Conservation (phyloP, 2,329 filamentous ascomycete species). For the Alternaria triticina region DNA sequence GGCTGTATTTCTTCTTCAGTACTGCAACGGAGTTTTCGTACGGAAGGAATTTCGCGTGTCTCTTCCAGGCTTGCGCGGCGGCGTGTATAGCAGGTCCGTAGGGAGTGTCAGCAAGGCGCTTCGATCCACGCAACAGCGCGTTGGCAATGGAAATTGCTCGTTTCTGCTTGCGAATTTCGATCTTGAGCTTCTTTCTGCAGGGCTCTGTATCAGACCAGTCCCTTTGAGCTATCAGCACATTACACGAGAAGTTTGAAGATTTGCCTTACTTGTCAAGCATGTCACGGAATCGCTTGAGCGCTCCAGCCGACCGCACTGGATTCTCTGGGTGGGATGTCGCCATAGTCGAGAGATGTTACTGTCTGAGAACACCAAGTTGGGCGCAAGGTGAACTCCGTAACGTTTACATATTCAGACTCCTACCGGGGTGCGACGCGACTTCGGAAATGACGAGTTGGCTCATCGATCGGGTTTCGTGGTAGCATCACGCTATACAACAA, state of each 20-base stretch:
- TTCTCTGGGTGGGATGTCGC: background rate
- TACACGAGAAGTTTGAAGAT: too few species aligned
- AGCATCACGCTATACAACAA: background rate
- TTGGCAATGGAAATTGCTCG: background rate
- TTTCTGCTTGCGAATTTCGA: background rate
- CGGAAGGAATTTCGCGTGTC: background rate
- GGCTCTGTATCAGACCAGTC: background rate
- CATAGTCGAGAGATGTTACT: background rate
- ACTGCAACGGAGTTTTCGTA: background rate
- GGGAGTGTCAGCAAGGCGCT: background rate
- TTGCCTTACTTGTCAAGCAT: background rate
- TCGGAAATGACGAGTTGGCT: background rate
- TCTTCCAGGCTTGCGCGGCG: background rate
- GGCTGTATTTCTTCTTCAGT: background rate
- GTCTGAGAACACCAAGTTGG: accelerated
- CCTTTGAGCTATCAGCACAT: background rate
- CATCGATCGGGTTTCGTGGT: background rate
- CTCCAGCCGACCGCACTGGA: background rate
- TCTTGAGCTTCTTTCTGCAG: too few species aligned
- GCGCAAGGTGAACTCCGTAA: background rate
- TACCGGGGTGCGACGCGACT: background rate
- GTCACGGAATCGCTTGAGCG: background rate
- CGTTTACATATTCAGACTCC: background rate
- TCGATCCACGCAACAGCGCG: background rate
- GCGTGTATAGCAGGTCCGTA: background rate